Evolutionary conservation across 1,284 basidiomycete genomes (phyloP), one percentile per base, ranked within the genome.

Genomic region (Cryptococcus floricola): DNA sequence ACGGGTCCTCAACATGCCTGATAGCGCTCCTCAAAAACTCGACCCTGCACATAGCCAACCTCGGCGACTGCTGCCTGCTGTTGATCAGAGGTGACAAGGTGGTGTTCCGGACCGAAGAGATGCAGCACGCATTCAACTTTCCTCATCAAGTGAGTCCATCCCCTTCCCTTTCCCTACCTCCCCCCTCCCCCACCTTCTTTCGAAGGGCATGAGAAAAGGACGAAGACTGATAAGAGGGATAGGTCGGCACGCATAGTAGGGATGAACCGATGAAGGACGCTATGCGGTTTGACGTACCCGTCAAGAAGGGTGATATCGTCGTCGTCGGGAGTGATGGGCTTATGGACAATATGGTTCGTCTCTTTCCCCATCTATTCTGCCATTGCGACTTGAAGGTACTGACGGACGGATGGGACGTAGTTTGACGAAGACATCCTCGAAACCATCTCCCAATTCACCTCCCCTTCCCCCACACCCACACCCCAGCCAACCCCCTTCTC

Each of bases 71-170:
- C 70, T 87, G 88, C 81, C 85, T 89, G 23, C 87, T 91, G 81
- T 81, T 95, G 42, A 84, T 96, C 28, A 83, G 91, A 6, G 82
- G 83, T 4, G 86, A 88, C 14, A 81, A 85, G 59, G 83, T 95
- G 42, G 84, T 87, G 3, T 96, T 93, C 85, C 82, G 92, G 42
- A 90, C 86, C 46, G 84, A 89, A 54, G 94, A 97, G 77, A 95
- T 96, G 87, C 94, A 94, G 84, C 94, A 92, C 82, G 78, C 87
- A 70, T 95, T 96, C 80, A 97, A 97, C 74, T 93, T 89, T 47
- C 92, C 91, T 0, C 83, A 89, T 6, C 72, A 74, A 52, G 58
- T 53, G 43, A 47, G 58, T 53, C 31, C 31, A 18, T 28, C 14
- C 42, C 23, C 19, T 2, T 50, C n/a, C 4, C 10, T 19, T 19